Evolutionary conservation across 768 basidiomycete species (phyloP).

Genomic region (Phylloporus scabripes): DNA sequence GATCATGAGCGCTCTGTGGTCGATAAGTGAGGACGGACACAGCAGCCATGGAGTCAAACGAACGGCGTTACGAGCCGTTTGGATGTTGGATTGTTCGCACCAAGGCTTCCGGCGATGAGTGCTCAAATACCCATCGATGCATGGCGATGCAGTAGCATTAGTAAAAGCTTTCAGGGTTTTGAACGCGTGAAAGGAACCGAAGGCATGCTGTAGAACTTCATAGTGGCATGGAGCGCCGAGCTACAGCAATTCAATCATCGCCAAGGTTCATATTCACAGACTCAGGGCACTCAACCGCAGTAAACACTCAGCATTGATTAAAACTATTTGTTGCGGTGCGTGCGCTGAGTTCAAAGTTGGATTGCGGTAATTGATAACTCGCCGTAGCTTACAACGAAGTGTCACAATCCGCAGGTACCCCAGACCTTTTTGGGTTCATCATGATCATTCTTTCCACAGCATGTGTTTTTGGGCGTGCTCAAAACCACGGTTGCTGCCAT

Average conservation of each 20-base stretch:
- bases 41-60: conserved; percentile 8
- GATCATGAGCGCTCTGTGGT: neutral
- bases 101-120: neutral
- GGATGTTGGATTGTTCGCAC: neutral
- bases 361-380: too few relatives aligned
- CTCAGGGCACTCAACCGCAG: neutral
- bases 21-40: neutral
- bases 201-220: too few relatives aligned
- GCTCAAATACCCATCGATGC: conserved; percentile 8
- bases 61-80: too few relatives aligned
- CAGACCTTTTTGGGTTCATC: neutral
- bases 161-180: conserved; percentile 6
- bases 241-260: too few relatives aligned
- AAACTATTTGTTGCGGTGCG: too few relatives aligned
- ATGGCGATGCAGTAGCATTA: neutral
- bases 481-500: conserved; percentile 1
- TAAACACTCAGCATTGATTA: too few relatives aligned
- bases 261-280: neutral
- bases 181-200: neutral
- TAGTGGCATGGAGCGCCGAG: too few relatives aligned
- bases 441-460: neutral
- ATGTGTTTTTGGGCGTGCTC: neutral
- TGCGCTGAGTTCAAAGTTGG: too few relatives aligned
- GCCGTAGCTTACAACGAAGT: too few relatives aligned
- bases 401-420: conserved; percentile 9